Base-by-base conservation (phyloP, 352 stramenopile genomes). In the Phytopythium ostracodes region DNA sequence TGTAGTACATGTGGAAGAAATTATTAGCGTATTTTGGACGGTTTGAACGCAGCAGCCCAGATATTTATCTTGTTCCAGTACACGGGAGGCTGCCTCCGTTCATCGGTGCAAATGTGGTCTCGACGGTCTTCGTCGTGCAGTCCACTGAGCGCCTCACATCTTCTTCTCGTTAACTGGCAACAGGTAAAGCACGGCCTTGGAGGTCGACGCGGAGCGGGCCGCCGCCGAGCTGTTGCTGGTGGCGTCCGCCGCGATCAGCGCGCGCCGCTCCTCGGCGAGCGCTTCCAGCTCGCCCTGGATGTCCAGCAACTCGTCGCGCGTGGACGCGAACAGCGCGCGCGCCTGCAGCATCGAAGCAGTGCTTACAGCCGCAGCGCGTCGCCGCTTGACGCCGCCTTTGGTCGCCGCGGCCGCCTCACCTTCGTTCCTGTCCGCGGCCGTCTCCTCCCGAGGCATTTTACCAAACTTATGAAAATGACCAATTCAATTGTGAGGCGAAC, bases 261-360 rank as follows among this genome's bases (percentile, higher is more conserved):
- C 54, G 10, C 65, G 59, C 0, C 76, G 73, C 59, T 71, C 68
- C 11, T 77, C 61, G 1, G 72, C 76, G 4, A 83, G 31, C 27
- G 66, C 67, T 55, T 73, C 47, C 31, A 86, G 65, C n/a, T 79
- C 66, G 1, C 40, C 66, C 71, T 83, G 71, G 44, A 85, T 81
- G 43, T 76, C 71, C 33, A 60, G 69, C 57, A 85, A 53, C 25
- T 85, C 76, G 47, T 83, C 72, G 27, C 72, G 73, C 50, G 76
- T 85, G 31, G 73, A 72, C 33, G 67, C 66, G 29, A 74, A 73
- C 51, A 85, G 70, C 46, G 63, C 70, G 59, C 71, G 76, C 17
- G 66, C 51, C 59, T 79, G 71, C 22, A 83, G 60, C 40, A 66
- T 76, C n/a, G 73, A 67, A 18, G 72, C 73, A 2, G 76, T 80